Evolutionary conservation across 148 eudicot species (phyloP).

Genomic region (Chenopodium formosanum): DNA sequence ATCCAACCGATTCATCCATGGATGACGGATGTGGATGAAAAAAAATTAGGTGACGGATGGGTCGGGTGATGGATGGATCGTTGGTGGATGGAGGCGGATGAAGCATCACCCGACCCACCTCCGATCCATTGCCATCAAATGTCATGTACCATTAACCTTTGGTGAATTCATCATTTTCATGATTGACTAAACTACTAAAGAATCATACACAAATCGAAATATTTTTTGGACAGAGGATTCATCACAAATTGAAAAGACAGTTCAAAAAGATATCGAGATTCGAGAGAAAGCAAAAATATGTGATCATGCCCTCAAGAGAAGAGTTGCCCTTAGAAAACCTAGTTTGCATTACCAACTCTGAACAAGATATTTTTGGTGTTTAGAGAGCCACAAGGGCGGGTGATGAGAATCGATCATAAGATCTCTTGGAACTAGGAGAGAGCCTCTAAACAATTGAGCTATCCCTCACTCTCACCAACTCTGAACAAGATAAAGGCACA

Average conservation of each 20-base stretch:
- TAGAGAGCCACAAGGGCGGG: no score
- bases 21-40: no score
- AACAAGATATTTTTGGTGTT: neutral
- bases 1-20: no score
- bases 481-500: neutral
- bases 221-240: neutral
- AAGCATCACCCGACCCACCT: no score
- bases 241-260: neutral
- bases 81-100: no score
- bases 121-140: no score
- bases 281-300: neutral
- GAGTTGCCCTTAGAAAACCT: neutral
- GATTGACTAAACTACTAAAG: neutral
- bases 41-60: no score
- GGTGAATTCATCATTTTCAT: neutral
- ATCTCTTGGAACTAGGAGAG: no score
- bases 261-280: neutral
- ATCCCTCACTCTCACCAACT: neutral
- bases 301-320: neutral
- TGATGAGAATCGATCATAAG: no score
- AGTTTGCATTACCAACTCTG: neutral
- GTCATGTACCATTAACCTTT: neutral
- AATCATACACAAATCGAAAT: neutral
- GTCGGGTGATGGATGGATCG: no score
- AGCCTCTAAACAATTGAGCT: no score